Base-by-base conservation (phyloP, 768 basidiomycete genomes). In the Tricholoma bakamatsutake region DNA sequence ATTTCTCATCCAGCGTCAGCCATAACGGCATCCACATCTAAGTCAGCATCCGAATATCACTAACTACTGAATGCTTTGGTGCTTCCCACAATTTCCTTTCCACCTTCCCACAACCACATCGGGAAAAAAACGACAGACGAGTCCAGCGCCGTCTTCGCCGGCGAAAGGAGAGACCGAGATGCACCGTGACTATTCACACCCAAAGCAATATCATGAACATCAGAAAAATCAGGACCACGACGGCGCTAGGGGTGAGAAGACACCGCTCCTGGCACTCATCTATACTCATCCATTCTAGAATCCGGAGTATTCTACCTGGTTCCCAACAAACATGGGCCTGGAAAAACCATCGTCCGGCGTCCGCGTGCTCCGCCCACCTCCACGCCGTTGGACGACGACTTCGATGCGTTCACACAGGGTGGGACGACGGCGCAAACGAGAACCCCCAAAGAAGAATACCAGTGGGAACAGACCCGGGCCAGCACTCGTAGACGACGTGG, bases 271-370 rank as follows among this genome's bases (percentile, higher is more conserved):
- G 21, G 21, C 21, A 24, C 21, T 24, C n/a, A 28, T 21, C 43
- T 8, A 42, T 52, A 1, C 21, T 13, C 17, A 18, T 40, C 55
- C 59, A 47, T n/a, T 6, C 27, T 47, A 76, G 75, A 70, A 45
- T 66, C 73, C 9, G 70, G 71, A 12, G 62, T 68, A 10, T 71
- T 69, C 57, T 75, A 76, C 57, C 67, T 75, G 50, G 72, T 77
- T 17, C 67, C 75, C n/a, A 69, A 73, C 56, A 70, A 65, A 57
- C 61, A 70, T 31, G 73, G 71, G 17, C 64, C 63, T 1, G 71
- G 69, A 33, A 75, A 75, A 58, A 67, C 66, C 3, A 62, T 72
- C 54, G 64, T 74, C 17, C 69, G 69, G 50, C 71, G 74, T 24
- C 73, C 71, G 24, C 70, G 67, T 33, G 67, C 74, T 13, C 72